Base-by-base conservation (phyloP, 805 yeast genomes). In the Zygosaccharomyces pseudorouxii region DNA sequence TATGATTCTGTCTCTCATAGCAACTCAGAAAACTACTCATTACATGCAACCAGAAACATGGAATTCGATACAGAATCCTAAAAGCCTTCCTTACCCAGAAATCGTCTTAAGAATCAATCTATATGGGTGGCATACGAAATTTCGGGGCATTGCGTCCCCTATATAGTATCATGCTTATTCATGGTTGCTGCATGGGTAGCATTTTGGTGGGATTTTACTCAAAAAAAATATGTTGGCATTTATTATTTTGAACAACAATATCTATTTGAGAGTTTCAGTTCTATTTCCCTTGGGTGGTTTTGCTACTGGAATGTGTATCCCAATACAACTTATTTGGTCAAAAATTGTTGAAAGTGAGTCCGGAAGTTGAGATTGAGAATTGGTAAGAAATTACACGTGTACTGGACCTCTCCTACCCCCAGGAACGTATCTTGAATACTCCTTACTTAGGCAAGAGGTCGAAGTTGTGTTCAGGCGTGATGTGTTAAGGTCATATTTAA, bases 301-400 rank as follows among this genome's bases (percentile, higher is more conserved):
- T 7, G 14, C n/a, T 30, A 30, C n/a, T 30, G 5, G 18, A 30
- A 30, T 5, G 4, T 4, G 16, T 12, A 30, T 12, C 35, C 16
- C 30, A 30, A 30, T n/a, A 30, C 35, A 12, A 30, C 18, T n/a
- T 16, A 30, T 1, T 30, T 30, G 35, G 35, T 16, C 35, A 11
- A 18, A 16, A 30, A 30, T 2, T 30, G 35, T 30, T 30, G 18
- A 14, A 29, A 11, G 8, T 29, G 11, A 43, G 36, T 25, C 50
- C 50, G 7, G 50, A 45, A 10, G 7, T 38, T 3, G 50, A 46
- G 14, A 37, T 25, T 18, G 9, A 25, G 2, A 42, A 27, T 18
- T 50, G 53, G 53, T 45, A 50, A 9, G 14, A 35, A 6, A 22
- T 22, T 22, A 6, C 23, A 22, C 4, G 23, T 22, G 4, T 4